Conservation (phyloP, 805 yeast species). For the Teunomyces cretensis region DNA sequence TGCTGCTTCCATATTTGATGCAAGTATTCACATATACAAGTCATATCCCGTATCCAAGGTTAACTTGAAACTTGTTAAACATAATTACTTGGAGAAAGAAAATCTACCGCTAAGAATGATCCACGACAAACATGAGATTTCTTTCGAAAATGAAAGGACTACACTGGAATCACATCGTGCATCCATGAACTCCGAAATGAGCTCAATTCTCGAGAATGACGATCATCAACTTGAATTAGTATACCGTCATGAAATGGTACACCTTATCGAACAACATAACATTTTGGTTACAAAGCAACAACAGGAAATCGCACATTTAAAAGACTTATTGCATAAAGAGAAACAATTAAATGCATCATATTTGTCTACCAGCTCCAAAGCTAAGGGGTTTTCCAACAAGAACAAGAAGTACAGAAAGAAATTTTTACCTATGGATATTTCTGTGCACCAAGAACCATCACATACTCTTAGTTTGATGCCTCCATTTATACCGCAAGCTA, state of each 20-base stretch:
- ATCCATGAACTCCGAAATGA: background rate
- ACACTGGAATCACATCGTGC: background rate
- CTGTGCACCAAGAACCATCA: background rate
- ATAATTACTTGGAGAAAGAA: background rate
- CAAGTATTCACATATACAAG: slow-evolving; percentile 15
- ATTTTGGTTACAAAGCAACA: slow-evolving; percentile 23
- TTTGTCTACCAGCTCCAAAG: background rate
- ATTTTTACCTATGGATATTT: slow-evolving; percentile 12
- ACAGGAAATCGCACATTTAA: slow-evolving; percentile 23
- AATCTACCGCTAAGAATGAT: background rate
- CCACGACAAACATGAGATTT: background rate
- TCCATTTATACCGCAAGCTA: slow-evolving; percentile 1
- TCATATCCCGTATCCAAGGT: slow-evolving; percentile 5
- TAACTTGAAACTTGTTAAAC: slow-evolving; percentile 7
- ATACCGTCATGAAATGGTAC: slow-evolving; percentile 22
- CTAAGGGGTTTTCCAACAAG: background rate
- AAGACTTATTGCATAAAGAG: slow-evolving; percentile 22
- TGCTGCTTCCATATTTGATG: slow-evolving; percentile 13
- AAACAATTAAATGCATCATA: slow-evolving; percentile 15
- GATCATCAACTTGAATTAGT: slow-evolving; percentile 4
- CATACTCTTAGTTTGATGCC: slow-evolving; percentile 1
- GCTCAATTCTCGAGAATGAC: background rate
- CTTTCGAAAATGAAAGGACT: background rate
- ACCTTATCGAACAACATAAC: slow-evolving; percentile 22
- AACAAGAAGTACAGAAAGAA: background rate